Evolutionary conservation across 2,329 filamentous ascomycete genomes (phyloP).

Genomic region (Botrytis byssoidea): DNA sequence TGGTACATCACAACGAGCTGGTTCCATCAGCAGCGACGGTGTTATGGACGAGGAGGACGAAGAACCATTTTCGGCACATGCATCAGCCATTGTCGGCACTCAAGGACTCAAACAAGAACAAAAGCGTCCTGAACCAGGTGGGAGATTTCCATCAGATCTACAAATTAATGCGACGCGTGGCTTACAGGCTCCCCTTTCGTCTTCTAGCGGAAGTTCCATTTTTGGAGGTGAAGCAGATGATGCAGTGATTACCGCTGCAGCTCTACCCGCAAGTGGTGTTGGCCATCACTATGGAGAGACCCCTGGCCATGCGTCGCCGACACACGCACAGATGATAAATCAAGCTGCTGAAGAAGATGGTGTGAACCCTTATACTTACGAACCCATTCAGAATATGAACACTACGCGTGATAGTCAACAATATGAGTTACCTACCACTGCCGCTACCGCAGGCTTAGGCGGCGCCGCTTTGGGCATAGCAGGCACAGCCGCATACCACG

Average conservation of each 20-base stretch:
- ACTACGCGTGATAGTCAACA: conserved; percentile 13
- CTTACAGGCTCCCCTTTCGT: conserved; percentile 76
- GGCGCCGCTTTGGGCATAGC: conserved; percentile 27
- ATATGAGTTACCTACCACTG: conserved; percentile 20
- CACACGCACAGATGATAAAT: conserved; percentile 51
- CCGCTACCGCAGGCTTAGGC: conserved; percentile 27
- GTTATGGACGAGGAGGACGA: conserved; percentile 72
- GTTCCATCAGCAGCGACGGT: conserved; percentile 72
- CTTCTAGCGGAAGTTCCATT: conserved; percentile 77
- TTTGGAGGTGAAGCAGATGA: conserved; percentile 45
- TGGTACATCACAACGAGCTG: conserved; percentile 57
- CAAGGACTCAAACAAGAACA: conserved; percentile 53
- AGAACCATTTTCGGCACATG: conserved; percentile 57
- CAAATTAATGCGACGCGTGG: conserved; percentile 75
- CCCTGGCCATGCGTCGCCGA: conserved; percentile 44
- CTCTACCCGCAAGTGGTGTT: conserved; percentile 31
- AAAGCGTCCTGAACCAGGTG: conserved; percentile 83
- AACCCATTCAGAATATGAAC: conserved; percentile 32
- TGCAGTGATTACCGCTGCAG: conserved; percentile 59
- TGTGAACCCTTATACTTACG: conserved; percentile 54
- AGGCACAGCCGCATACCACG: conserved; percentile 27
- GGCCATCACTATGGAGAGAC: conserved; percentile 36
- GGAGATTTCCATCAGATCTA: conserved; percentile 93
- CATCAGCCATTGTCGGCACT: conserved; percentile 52
- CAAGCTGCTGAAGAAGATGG: conserved; percentile 54